Conservation (phyloP, 768 basidiomycete species). For the button mushroom (Agaricus bisporus) region DNA sequence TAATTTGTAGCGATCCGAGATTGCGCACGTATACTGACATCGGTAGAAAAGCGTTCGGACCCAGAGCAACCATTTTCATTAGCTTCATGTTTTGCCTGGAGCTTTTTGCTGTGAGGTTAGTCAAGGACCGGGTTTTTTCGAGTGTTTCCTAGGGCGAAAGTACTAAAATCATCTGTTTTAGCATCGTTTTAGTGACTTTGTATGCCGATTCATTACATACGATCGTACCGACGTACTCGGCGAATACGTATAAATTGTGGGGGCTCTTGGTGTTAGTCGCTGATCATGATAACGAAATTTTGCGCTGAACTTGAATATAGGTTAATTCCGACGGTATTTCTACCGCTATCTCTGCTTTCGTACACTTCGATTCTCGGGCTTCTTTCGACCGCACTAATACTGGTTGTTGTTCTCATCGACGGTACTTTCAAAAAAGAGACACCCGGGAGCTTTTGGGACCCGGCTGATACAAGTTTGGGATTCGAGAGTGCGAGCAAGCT, state of each 20-base stretch:
- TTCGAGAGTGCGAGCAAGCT: conserved; percentile 50
- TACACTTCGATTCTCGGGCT: conserved; percentile 87
- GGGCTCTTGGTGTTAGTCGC: conserved; percentile 61
- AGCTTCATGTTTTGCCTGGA: conserved; percentile 80
- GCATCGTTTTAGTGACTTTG: conserved; percentile 83
- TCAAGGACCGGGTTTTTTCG: no score
- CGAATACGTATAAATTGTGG: conserved; percentile 69
- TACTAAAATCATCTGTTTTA: conserved; percentile 17
- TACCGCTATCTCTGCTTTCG: conserved; percentile 82
- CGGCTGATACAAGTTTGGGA: conserved; percentile 60
- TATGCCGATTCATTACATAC: conserved; percentile 82
- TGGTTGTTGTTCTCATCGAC: conserved; percentile 75
- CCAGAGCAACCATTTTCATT: conserved; percentile 56
- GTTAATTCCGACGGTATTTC: conserved; percentile 76
- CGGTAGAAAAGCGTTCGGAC: conserved; percentile 83
- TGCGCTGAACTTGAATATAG: conserved; percentile 28
- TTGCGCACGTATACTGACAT: conserved; percentile 87
- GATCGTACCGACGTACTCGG: conserved; percentile 60
- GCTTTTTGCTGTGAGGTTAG: conserved; percentile 74
- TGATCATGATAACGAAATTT: neutral
- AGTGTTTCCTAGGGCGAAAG: neutral
- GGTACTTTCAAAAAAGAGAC: conserved; percentile 65
- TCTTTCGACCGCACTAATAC: conserved; percentile 67
- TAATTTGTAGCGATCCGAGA: conserved; percentile 64
- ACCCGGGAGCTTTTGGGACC: conserved; percentile 79